These are phyloP conservation scores for Capsicum baccatum DNA, from an alignment of 257 asterid genomes.

Conservation along the genomic window DNA sequence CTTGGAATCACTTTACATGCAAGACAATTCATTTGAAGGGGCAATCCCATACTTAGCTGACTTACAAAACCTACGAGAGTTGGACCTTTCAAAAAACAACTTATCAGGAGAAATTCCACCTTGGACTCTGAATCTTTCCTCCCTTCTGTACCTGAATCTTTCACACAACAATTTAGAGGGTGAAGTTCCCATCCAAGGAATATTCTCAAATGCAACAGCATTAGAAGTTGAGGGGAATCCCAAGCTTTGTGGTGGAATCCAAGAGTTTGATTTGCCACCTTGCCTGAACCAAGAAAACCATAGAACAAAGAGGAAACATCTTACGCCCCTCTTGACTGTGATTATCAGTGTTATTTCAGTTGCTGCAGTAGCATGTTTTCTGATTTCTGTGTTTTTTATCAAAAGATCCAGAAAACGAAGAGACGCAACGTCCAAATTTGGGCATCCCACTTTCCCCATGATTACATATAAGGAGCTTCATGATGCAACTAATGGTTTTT, in stretches of 20 bases:
- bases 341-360: conserved; percentile 29
- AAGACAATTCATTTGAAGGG: background rate
- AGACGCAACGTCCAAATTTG: background rate
- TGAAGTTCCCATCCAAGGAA: background rate
- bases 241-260: conserved; percentile 52
- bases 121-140: too few species aligned
- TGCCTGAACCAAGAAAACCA: conserved; percentile 38
- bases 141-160: background rate
- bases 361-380: conserved; percentile 38
- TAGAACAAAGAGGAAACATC: conserved; percentile 28
- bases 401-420: conserved; percentile 28
- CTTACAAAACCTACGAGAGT: too few species aligned
- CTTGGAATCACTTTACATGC: background rate
- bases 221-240: conserved; percentile 35
- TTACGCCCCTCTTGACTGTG: conserved; percentile 25
- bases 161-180: background rate
- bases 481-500: conserved; percentile 5
- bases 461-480: conserved; percentile 44
- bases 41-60: too few species aligned
- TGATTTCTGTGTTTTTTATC: conserved; percentile 35
- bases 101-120: too few species aligned
- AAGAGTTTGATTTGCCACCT: conserved; percentile 37
- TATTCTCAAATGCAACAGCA: background rate
- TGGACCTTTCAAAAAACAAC: too few species aligned
- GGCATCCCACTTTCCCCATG: conserved; percentile 24